Evolutionary conservation across 768 basidiomycete species (phyloP).

Genomic region (Suillus tomentosus): DNA sequence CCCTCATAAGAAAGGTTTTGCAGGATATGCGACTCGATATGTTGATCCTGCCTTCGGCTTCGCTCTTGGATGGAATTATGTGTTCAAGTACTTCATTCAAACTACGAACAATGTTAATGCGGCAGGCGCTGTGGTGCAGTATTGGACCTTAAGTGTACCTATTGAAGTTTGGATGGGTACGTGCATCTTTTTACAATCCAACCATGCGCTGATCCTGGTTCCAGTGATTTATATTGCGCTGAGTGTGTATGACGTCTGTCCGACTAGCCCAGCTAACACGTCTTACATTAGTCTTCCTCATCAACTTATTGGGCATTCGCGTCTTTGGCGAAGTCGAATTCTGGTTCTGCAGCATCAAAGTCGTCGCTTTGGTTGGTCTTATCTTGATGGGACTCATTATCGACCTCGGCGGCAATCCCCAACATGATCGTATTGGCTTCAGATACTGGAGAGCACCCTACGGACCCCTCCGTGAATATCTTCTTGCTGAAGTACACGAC

Average conservation of each 20-base stretch:
- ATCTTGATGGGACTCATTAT: constrained; percentile 52
- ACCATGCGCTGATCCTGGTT: constrained; percentile 10
- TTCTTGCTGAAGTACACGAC: constrained; percentile 34
- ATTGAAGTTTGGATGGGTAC: constrained; percentile 58
- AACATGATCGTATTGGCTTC: constrained; percentile 45
- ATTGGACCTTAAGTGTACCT: constrained; percentile 48
- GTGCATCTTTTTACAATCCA: constrained; percentile 19
- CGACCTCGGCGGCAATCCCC: constrained; percentile 52
- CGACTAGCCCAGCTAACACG: constrained; percentile 7
- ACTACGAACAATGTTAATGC: constrained; percentile 70
- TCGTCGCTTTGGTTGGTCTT: constrained; percentile 43
- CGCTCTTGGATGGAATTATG: constrained; percentile 50
- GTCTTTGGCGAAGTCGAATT: constrained; percentile 63
- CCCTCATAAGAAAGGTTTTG: constrained; percentile 60
- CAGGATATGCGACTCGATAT: constrained; percentile 63
- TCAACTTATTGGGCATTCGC: constrained; percentile 64
- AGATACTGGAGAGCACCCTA: constrained; percentile 43
- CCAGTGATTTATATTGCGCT: constrained; percentile 60
- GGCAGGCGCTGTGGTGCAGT: constrained; percentile 53
- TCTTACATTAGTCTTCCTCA: constrained; percentile 42
- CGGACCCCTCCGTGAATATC: constrained; percentile 26
- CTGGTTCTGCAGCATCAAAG: constrained; percentile 50
- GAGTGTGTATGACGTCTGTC: constrained; percentile 41
- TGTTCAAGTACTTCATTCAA: constrained; percentile 63
- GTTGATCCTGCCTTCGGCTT: constrained; percentile 71